Percentiles rank a stretch among this genome's conserved stretches.
Conservation (phyloP, 75 land plant genomes). For the Ceratopteris richardii region DNA sequence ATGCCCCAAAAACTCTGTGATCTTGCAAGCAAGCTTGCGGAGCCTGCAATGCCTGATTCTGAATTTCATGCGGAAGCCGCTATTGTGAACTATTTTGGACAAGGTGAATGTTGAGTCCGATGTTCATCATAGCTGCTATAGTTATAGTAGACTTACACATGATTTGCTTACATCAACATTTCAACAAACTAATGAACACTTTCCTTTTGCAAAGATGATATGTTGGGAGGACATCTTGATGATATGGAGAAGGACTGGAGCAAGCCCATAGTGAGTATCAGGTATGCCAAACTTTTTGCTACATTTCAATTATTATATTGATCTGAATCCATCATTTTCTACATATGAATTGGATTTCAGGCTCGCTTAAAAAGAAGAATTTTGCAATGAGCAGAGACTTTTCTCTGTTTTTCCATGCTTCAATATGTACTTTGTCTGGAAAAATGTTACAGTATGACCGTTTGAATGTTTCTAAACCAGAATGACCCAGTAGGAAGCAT, state of each 20-base stretch:
- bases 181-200: background rate
- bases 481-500: no score
- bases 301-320: no score
- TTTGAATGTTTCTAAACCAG: no score
- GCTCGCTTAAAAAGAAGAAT: no score
- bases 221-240: constrained; percentile 96
- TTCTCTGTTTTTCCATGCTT: no score
- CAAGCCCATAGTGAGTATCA: constrained; percentile 97
- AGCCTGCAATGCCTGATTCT: constrained; percentile 67
- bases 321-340: no score
- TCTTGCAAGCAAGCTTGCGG: constrained; percentile 73
- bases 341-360: no score
- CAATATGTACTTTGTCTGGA: no score
- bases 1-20: constrained; percentile 50
- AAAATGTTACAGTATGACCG: no score
- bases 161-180: background rate
- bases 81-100: constrained; percentile 84
- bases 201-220: constrained; percentile 58
- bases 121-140: background rate
- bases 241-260: constrained; percentile 99
- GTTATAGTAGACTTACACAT: background rate
- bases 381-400: no score
- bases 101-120: constrained; percentile 32
- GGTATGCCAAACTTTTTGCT: constrained; percentile 28
- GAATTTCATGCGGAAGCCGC: constrained; percentile 95